phyloP scores from a whole-genome alignment of 2,329 filamentous ascomycete species.

The Pseudogymnoascus sp. region DNA sequence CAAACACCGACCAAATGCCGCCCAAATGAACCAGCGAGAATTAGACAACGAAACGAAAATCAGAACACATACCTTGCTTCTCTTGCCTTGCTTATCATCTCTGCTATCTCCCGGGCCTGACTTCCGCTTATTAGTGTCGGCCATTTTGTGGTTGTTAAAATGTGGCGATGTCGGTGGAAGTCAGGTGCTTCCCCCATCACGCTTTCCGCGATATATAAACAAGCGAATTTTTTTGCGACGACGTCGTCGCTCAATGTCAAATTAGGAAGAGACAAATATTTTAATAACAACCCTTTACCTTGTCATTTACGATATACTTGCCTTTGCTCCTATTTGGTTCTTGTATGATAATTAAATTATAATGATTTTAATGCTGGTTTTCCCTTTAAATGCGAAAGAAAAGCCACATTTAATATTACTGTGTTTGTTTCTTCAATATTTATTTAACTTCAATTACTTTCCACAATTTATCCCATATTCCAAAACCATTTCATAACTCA shows the following conservation, averaged over 20 bases:
- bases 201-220: not conserved
- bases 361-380: not conserved
- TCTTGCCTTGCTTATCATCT: slow-evolving; percentile 20
- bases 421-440: not conserved
- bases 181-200: slow-evolving; percentile 1
- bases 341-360: not conserved
- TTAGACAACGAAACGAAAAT: not conserved
- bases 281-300: not conserved
- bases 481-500: not conserved
- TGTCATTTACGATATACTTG: not conserved
- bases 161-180: not conserved
- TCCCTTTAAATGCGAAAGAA: not conserved
- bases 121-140: slow-evolving; percentile 24
- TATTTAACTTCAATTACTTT: not conserved
- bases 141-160: slow-evolving; percentile 16
- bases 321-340: not conserved
- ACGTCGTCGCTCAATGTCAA: not conserved
- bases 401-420: not conserved
- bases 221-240: slow-evolving; percentile 2
- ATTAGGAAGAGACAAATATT: not conserved
- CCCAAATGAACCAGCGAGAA: not conserved
- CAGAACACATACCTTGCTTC: slow-evolving; percentile 23
- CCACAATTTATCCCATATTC: not conserved
- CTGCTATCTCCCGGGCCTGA: slow-evolving; percentile 15
- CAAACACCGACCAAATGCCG: not conserved